Percentiles rank a stretch among this genome's conserved stretches.
Conservation (phyloP, 352 stramenopile genomes). For the Pythium plurisporium region DNA sequence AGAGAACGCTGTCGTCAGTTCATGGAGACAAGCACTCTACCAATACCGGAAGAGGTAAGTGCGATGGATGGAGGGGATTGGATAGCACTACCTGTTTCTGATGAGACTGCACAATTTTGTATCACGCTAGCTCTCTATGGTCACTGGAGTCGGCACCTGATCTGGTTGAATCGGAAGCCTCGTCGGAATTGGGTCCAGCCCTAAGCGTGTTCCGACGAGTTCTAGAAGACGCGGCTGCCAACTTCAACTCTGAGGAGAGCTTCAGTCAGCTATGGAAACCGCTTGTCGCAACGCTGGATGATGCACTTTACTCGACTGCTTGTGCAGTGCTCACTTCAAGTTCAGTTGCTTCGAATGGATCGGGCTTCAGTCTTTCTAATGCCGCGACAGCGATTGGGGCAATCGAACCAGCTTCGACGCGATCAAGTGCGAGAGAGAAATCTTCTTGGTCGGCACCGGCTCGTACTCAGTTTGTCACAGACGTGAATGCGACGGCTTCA, state of each 20-base stretch:
- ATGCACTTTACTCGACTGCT: conserved; percentile 3
- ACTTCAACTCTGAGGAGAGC: background rate
- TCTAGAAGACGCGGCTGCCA: background rate
- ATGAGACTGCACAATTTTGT: background rate
- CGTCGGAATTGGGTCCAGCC: conserved; percentile 7
- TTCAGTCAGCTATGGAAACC: conserved; percentile 25
- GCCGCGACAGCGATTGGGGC: conserved; percentile 20
- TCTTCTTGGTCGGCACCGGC: conserved; percentile 19
- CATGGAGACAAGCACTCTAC: conserved; percentile 18
- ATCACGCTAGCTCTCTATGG: background rate
- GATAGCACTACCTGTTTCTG: background rate
- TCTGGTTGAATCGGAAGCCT: conserved; percentile 1
- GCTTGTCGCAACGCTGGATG: conserved; percentile 12
- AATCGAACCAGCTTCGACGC: background rate
- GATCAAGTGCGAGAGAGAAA: background rate
- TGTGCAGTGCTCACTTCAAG: background rate
- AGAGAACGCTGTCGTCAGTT: conserved; percentile 24
- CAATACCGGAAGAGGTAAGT: conserved; percentile 35
- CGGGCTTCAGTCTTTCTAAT: conserved; percentile 10
- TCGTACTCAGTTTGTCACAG: conserved; percentile 34
- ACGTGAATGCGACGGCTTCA: conserved; percentile 30
- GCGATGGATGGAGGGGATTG: background rate
- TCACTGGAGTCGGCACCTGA: background rate
- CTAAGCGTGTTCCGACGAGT: conserved; percentile 3
- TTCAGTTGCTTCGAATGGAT: background rate